Evolutionary conservation across 2,329 filamentous ascomycete genomes (phyloP).

Genomic region (Alternaria rosae): DNA sequence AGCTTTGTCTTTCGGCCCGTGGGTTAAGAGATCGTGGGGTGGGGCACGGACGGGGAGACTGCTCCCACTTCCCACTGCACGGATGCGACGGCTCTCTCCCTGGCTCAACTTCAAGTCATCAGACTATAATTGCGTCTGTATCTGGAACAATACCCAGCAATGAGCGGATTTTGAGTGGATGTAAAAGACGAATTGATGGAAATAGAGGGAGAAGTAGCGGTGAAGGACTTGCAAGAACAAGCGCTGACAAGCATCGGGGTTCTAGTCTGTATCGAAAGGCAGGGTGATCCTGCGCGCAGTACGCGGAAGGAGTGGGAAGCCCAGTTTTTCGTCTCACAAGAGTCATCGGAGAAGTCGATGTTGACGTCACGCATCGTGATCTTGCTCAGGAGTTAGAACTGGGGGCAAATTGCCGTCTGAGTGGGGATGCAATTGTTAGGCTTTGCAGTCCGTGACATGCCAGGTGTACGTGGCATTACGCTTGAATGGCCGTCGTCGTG

Average conservation of each 20-base stretch:
- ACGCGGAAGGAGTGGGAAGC: conserved; percentile 5
- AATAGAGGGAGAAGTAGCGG: conserved; percentile 13
- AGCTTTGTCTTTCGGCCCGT: conserved; percentile 15
- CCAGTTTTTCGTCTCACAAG: conserved; percentile 4
- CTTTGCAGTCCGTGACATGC: conserved; percentile 11
- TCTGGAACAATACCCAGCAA: not conserved
- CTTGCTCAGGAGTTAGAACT: conserved; percentile 8
- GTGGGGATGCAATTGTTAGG: conserved; percentile 27
- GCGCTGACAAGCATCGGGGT: not conserved
- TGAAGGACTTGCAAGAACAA: conserved; percentile 9
- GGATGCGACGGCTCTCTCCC: conserved; percentile 24
- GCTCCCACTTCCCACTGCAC: conserved; percentile 1
- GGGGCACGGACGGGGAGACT: conserved; percentile 15
- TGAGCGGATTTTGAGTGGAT: not conserved
- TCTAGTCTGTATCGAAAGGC: conserved; percentile 1
- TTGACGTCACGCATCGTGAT: conserved; percentile 39
- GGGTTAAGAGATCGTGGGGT: conserved; percentile 16
- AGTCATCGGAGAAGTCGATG: conserved; percentile 4
- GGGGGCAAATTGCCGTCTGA: conserved; percentile 20
- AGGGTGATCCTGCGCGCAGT: conserved; percentile 1
- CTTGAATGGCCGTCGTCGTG: conserved; percentile 3
- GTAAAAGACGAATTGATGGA: not conserved
- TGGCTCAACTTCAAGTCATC: conserved; percentile 8
- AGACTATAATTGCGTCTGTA: conserved; percentile 6
- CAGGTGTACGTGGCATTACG: conserved; percentile 14